Percentiles rank a stretch among this genome's conserved stretches.
These are phyloP conservation scores for Podospora didyma DNA, from an alignment of 495 filamentous ascomycete species.

Conservation along the genomic window DNA sequence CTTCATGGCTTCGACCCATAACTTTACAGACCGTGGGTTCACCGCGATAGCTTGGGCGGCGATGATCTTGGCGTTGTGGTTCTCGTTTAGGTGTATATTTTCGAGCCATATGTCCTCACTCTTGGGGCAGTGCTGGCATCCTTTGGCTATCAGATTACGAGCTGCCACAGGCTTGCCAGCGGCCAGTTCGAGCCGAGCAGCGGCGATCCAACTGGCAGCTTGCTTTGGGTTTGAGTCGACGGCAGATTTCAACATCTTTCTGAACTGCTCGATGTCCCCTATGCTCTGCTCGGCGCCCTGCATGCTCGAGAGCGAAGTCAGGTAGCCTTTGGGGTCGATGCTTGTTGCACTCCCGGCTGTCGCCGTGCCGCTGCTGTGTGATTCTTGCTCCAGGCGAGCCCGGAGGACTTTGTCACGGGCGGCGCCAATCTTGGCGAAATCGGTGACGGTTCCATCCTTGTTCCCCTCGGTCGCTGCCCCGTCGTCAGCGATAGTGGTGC, in stretches of 20 bases:
- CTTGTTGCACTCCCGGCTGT: slow-evolving; percentile 79
- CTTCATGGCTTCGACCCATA: slow-evolving; percentile 95
- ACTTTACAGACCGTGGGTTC: slow-evolving; percentile 79
- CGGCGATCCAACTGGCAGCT: slow-evolving; percentile 94
- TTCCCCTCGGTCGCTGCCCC: slow-evolving; percentile 53
- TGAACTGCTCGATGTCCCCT: slow-evolving; percentile 92
- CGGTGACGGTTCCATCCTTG: slow-evolving; percentile 84
- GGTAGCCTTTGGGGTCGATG: slow-evolving; percentile 92
- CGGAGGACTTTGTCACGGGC: slow-evolving; percentile 91
- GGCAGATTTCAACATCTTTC: slow-evolving; percentile 87
- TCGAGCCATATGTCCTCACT: slow-evolving; percentile 95
- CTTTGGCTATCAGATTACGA: slow-evolving; percentile 75
- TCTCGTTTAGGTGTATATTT: slow-evolving; percentile 86
- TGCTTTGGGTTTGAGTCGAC: slow-evolving; percentile 94
- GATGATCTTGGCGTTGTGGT: slow-evolving; percentile 89
- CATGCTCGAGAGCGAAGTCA: slow-evolving; percentile 80
- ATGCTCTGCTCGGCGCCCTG: slow-evolving; percentile 80
- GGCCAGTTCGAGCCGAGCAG: slow-evolving; percentile 85
- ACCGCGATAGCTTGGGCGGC: slow-evolving; percentile 90
- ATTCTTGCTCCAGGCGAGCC: slow-evolving; percentile 86
- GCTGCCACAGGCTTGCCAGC: slow-evolving; percentile 88
- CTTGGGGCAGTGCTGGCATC: slow-evolving; percentile 86
- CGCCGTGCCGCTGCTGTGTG: slow-evolving; percentile 63
- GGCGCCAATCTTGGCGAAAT: slow-evolving; percentile 96
- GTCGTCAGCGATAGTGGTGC: slow-evolving; percentile 79